A percentile compares a stretch with the other conserved stretches of the same genome.
These are phyloP conservation scores for Didymella sp. DNA, from an alignment of 2,329 filamentous ascomycete genomes.

Conservation along the genomic window DNA sequence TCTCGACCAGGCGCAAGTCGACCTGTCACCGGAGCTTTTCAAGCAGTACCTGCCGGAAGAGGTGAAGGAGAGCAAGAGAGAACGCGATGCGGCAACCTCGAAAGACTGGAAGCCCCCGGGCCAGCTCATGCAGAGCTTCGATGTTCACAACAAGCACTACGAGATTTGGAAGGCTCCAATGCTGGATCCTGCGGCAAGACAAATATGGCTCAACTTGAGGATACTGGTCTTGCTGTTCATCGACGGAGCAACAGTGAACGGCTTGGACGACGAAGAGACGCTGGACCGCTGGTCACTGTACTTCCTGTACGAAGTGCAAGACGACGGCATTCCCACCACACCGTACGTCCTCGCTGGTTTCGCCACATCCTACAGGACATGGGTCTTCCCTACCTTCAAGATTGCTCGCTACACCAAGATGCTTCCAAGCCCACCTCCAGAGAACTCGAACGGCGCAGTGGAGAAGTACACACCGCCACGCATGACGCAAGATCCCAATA, in stretches of 20 bases:
- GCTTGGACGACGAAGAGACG: conserved; percentile 72
- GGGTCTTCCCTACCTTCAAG: conserved; percentile 62
- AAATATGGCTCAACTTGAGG: conserved; percentile 80
- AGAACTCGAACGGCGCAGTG: conserved; percentile 46
- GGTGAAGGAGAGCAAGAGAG: conserved; percentile 42
- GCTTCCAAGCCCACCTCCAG: conserved; percentile 42
- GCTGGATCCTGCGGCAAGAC: conserved; percentile 70
- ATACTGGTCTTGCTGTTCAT: conserved; percentile 87
- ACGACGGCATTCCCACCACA: conserved; percentile 33
- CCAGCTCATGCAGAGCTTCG: conserved; percentile 69
- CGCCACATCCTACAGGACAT: conserved; percentile 88
- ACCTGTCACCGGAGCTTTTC: conserved; percentile 69
- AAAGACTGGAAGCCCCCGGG: conserved; percentile 74
- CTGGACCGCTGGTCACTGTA: conserved; percentile 90
- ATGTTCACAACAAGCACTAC: conserved; percentile 68
- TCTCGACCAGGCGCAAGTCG: conserved; percentile 63
- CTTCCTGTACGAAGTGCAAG: conserved; percentile 63
- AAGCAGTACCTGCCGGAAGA: conserved; percentile 51
- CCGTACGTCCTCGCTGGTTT: conserved; percentile 85
- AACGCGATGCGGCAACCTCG: conserved; percentile 27
- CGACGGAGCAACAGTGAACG: conserved; percentile 84
- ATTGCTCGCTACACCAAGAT: conserved; percentile 48
- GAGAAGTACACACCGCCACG: conserved; percentile 46
- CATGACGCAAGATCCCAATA: conserved; percentile 39
- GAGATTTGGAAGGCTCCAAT: conserved; percentile 86